These are phyloP conservation scores for Cladorrhinum sp. DNA, from an alignment of 2,329 filamentous ascomycete species.

Conservation along the genomic window DNA sequence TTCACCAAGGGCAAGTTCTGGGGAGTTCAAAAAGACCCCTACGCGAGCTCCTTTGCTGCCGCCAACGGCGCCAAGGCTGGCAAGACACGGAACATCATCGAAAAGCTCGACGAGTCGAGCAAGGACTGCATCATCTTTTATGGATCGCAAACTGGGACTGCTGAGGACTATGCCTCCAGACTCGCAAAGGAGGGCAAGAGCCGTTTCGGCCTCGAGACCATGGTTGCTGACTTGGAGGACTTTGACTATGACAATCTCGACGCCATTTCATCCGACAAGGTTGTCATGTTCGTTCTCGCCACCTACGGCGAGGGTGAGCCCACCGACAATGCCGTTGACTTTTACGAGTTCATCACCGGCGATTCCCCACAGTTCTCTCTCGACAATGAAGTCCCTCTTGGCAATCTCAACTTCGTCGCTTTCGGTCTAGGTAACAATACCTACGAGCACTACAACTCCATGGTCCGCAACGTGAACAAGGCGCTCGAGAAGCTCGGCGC, in stretches of 20 bases:
- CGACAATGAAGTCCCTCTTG: conserved; percentile 68
- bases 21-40: conserved; percentile 84
- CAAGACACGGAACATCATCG: conserved; percentile 86
- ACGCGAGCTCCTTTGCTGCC: conserved; percentile 70
- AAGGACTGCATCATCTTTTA: conserved; percentile 99
- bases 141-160: conserved; percentile 95
- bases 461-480: conserved; percentile 90
- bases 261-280: conserved; percentile 79
- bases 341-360: conserved; percentile 89
- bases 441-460: conserved; percentile 98
- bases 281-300: conserved; percentile 91
- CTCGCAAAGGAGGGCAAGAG: conserved; percentile 97
- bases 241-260: conserved; percentile 97
- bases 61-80: conserved; percentile 70
- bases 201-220: conserved; percentile 92
- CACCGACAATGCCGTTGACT: conserved; percentile 97
- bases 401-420: conserved; percentile 84
- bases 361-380: conserved; percentile 82
- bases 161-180: conserved; percentile 95
- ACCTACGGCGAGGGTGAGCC: conserved; percentile 98
- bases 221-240: conserved; percentile 97
- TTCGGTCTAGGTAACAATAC: conserved; percentile 99
- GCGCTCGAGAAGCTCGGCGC: conserved; percentile 79
- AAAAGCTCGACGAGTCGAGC: conserved; percentile 91
- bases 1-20: conserved; percentile 97